A percentile compares a stretch with the other conserved stretches of the same genome.
Conservation (phyloP, 768 basidiomycete species). For the Asterophora lycoperdoides region DNA sequence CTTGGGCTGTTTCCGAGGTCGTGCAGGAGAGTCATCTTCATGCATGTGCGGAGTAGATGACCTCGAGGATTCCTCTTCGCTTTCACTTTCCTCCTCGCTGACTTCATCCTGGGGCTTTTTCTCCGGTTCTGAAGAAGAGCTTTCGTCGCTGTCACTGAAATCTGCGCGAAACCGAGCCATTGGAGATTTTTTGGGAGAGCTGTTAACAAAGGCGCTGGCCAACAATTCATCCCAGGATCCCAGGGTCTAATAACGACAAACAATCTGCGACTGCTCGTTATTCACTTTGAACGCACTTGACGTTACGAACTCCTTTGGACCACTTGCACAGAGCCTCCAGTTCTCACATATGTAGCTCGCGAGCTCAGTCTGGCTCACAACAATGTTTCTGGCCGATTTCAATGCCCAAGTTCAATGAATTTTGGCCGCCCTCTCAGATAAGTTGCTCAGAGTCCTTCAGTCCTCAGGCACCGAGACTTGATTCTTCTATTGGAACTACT, state of each 20-base stretch:
- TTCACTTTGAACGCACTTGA: too few relatives aligned
- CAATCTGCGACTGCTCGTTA: too few relatives aligned
- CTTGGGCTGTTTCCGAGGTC: conserved; percentile 20
- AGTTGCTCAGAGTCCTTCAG: too few relatives aligned
- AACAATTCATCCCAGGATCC: neutral
- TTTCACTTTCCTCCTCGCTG: conserved; percentile 33
- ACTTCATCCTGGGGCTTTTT: conserved; percentile 15
- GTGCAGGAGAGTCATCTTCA: conserved; percentile 41
- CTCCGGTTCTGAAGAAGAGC: conserved; percentile 26
- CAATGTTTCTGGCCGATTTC: too few relatives aligned
- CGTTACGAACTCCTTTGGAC: too few relatives aligned
- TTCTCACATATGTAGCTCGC: too few relatives aligned
- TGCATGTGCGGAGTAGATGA: conserved; percentile 43
- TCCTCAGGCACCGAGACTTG: too few relatives aligned
- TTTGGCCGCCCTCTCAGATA: too few relatives aligned
- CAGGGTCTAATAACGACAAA: conserved; percentile 1
- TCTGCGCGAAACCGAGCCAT: conserved; percentile 73
- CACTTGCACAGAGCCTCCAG: too few relatives aligned
- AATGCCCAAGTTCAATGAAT: too few relatives aligned
- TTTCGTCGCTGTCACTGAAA: conserved; percentile 53
- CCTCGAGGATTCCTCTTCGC: conserved; percentile 33
- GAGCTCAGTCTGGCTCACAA: too few relatives aligned
- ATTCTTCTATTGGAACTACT: too few relatives aligned
- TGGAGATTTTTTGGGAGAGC: conserved; percentile 3
- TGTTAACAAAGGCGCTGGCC: neutral